Conservation (phyloP, 768 basidiomycete species). For the Trametes cingulata region DNA sequence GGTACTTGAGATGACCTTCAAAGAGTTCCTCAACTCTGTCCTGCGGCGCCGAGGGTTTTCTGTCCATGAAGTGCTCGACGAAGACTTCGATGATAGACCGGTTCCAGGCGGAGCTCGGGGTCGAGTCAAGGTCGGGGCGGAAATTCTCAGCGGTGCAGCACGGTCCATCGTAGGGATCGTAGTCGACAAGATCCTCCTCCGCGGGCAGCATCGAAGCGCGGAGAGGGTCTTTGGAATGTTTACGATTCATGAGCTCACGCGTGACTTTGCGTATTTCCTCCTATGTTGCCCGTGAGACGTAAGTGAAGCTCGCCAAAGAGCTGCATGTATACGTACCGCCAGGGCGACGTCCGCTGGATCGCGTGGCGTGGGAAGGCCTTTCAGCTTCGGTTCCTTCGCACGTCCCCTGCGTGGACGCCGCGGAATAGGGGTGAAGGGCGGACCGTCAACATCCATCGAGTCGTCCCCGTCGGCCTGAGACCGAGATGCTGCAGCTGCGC, state of each 20-base stretch:
- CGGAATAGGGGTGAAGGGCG: not conserved
- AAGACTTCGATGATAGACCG: not conserved
- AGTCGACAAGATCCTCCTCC: not conserved
- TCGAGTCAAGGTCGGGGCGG: not conserved
- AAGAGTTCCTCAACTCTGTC: not conserved
- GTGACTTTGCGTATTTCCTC: not conserved
- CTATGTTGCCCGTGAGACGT: not conserved
- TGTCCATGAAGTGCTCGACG: not conserved
- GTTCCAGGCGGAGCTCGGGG: not conserved
- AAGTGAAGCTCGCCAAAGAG: too few species aligned
- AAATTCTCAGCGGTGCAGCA: not conserved
- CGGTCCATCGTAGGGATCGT: not conserved
- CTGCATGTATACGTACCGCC: not conserved
- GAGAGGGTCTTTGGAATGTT: not conserved
- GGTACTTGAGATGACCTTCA: not conserved
- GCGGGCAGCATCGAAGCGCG: not conserved
- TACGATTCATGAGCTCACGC: not conserved
- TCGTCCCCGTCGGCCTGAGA: not conserved
- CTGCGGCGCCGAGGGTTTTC: not conserved
- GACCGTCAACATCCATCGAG: not conserved
- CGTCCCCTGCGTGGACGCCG: not conserved
- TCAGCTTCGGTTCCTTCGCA: not conserved
- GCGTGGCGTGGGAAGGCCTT: not conserved
- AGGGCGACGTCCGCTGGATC: not conserved
- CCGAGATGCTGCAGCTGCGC: too few species aligned